These are phyloP conservation scores for Alternaria triticina DNA, from an alignment of 2,329 filamentous ascomycete genomes.

Conservation along the genomic window DNA sequence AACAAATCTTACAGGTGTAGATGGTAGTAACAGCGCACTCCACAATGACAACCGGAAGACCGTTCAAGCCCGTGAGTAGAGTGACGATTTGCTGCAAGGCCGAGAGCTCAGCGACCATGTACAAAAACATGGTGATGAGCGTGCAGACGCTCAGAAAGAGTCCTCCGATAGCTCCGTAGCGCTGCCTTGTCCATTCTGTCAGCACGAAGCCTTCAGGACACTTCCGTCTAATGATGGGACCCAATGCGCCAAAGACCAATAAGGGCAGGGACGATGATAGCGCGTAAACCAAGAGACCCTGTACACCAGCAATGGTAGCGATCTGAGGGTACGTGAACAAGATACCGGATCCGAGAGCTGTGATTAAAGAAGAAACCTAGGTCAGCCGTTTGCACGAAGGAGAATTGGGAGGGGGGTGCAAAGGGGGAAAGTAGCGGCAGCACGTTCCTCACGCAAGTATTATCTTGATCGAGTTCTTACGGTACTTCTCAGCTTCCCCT, in stretches of 20 bases:
- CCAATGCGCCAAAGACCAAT: constrained; percentile 74
- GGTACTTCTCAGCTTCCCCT: constrained; percentile 90
- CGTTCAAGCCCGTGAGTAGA: constrained; percentile 75
- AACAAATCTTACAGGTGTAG: constrained; percentile 70
- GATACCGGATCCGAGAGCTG: constrained; percentile 83
- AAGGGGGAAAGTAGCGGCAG: constrained; percentile 72
- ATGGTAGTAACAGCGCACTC: constrained; percentile 79
- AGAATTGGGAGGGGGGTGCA: constrained; percentile 45
- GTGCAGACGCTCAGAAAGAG: constrained; percentile 80
- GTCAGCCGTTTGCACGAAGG: constrained; percentile 38
- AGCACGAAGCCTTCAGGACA: constrained; percentile 85
- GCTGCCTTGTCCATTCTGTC: constrained; percentile 82
- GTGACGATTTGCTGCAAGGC: constrained; percentile 80
- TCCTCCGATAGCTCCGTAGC: constrained; percentile 73
- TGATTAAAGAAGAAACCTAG: constrained; percentile 34
- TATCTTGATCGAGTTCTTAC: constrained; percentile 98
- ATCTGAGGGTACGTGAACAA: constrained; percentile 84
- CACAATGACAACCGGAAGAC: constrained; percentile 77
- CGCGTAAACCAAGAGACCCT: constrained; percentile 79
- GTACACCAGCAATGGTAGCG: constrained; percentile 77
- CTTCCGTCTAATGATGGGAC: constrained; percentile 78
- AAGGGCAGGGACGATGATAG: constrained; percentile 75
- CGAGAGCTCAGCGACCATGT: constrained; percentile 86
- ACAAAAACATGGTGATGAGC: constrained; percentile 80
- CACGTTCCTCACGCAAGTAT: constrained; percentile 98